A percentile compares a stretch with the other conserved stretches of the same genome.
Conservation (phyloP, 208 protist species). For the Phytomonas francai region DNA sequence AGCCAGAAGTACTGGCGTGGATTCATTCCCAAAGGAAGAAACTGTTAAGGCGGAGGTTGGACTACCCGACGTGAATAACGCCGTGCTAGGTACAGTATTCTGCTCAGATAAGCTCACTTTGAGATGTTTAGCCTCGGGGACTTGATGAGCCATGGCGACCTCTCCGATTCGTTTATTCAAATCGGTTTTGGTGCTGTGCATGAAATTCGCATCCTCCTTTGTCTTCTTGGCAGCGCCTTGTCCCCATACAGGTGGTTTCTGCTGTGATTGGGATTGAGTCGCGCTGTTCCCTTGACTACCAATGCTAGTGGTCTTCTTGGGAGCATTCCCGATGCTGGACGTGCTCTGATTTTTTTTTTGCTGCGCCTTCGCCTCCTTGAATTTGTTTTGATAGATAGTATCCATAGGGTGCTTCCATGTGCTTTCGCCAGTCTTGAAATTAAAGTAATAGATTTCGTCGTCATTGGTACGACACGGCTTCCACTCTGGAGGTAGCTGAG, state of each 20-base stretch:
- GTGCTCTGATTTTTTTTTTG: constrained; percentile 3
- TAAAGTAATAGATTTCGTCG: constrained; percentile 95
- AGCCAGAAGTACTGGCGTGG: background rate
- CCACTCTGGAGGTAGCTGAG: constrained; percentile 92
- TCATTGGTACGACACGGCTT: constrained; percentile 88
- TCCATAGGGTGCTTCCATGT: constrained; percentile 95
- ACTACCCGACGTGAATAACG: background rate
- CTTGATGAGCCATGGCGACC: background rate
- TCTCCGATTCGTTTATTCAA: background rate
- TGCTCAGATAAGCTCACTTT: background rate
- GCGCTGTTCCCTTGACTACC: background rate
- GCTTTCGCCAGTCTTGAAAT: constrained; percentile 92
- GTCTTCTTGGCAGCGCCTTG: background rate
- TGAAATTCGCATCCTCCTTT: background rate
- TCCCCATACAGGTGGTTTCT: constrained; percentile 9
- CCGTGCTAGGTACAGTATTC: background rate
- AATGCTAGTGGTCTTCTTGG: background rate
- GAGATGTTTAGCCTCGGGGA: background rate
- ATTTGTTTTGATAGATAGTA: constrained; percentile 73
- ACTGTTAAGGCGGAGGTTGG: background rate
- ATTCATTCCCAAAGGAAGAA: background rate
- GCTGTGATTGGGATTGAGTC: background rate
- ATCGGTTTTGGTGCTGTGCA: background rate
- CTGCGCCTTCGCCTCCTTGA: constrained; percentile 57
- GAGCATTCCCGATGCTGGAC: constrained; percentile 1